Conservation (phyloP, 352 stramenopile genomes). For the Phytophthora pluvialis region DNA sequence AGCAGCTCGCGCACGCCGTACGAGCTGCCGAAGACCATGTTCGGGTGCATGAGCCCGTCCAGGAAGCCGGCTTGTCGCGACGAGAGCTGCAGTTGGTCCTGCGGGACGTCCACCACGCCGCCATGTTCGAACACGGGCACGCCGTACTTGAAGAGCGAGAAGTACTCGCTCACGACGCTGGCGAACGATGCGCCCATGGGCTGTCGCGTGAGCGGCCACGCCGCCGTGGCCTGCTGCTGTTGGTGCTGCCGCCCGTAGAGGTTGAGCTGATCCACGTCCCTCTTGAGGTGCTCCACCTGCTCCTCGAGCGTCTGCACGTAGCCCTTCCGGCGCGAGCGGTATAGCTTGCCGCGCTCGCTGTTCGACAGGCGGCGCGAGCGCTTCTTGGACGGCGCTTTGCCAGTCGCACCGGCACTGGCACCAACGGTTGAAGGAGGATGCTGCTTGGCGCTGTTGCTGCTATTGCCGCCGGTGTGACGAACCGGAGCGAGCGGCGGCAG, state of each 20-base stretch:
- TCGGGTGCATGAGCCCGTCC: constrained; percentile 51
- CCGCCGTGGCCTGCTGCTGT: constrained; percentile 19
- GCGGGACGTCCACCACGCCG: constrained; percentile 9
- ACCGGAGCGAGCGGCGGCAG: constrained; percentile 23
- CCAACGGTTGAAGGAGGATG: constrained; percentile 2
- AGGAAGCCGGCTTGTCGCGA: constrained; percentile 42
- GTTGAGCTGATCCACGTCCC: constrained; percentile 49
- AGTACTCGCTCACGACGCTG: constrained; percentile 65
- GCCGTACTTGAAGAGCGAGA: constrained; percentile 65
- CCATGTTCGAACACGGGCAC: constrained; percentile 40
- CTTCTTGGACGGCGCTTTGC: constrained; percentile 40
- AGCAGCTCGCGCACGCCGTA: constrained; percentile 53
- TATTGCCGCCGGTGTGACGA: constrained; percentile 6
- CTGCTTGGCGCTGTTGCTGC: constrained; percentile 2
- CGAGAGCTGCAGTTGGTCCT: constrained; percentile 36
- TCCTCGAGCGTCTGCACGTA: constrained; percentile 51
- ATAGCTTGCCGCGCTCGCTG: constrained; percentile 69
- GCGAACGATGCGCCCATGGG: constrained; percentile 36
- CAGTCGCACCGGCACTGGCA: background rate
- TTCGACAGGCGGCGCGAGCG: constrained; percentile 56
- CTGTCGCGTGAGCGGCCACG: constrained; percentile 26
- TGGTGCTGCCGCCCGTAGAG: constrained; percentile 13
- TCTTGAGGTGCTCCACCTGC: constrained; percentile 57
- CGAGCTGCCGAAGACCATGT: constrained; percentile 58
- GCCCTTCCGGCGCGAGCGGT: constrained; percentile 56